A percentile compares a stretch with the other conserved stretches of the same genome.
These are phyloP conservation scores for Aspergillus ochraceoroseus DNA, from an alignment of 2,329 filamentous ascomycete species.

Conservation along the genomic window DNA sequence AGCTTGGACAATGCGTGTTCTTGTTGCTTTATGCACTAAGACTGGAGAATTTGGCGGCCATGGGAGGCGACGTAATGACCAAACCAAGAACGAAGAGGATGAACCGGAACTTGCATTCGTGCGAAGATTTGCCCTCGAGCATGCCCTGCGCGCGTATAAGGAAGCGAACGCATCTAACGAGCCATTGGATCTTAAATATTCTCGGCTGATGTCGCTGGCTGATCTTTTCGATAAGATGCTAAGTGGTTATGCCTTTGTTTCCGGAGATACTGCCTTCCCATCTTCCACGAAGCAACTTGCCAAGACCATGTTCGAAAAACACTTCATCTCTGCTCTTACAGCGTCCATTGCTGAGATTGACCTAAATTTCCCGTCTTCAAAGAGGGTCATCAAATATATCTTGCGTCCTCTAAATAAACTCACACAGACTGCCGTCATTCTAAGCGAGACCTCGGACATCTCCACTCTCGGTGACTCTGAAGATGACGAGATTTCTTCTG, in stretches of 20 bases:
- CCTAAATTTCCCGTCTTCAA: conserved; percentile 87
- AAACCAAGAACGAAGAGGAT: conserved; percentile 36
- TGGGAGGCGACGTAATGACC: conserved; percentile 49
- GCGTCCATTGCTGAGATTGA: conserved; percentile 92
- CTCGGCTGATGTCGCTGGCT: conserved; percentile 76
- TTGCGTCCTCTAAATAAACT: conserved; percentile 81
- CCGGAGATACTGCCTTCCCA: conserved; percentile 44
- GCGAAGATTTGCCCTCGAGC: conserved; percentile 90
- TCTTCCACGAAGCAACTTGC: conserved; percentile 76
- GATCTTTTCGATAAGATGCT: conserved; percentile 93
- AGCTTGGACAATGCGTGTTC: conserved; percentile 74
- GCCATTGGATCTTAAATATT: conserved; percentile 76
- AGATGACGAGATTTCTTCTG: conserved; percentile 82
- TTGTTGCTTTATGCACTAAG: conserved; percentile 82
- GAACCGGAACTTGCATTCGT: conserved; percentile 68
- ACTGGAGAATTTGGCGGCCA: conserved; percentile 70
- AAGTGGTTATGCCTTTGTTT: conserved; percentile 67
- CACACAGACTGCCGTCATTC: conserved; percentile 76
- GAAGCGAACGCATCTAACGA: conserved; percentile 77
- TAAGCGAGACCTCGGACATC: conserved; percentile 77
- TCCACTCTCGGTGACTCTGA: conserved; percentile 63
- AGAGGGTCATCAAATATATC: conserved; percentile 94
- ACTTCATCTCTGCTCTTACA: conserved; percentile 83
- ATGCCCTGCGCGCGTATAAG: conserved; percentile 84
- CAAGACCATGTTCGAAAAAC: conserved; percentile 97